These are phyloP conservation scores for Trametes hirsuta DNA, from an alignment of 1,284 basidiomycete genomes.

Conservation along the genomic window DNA sequence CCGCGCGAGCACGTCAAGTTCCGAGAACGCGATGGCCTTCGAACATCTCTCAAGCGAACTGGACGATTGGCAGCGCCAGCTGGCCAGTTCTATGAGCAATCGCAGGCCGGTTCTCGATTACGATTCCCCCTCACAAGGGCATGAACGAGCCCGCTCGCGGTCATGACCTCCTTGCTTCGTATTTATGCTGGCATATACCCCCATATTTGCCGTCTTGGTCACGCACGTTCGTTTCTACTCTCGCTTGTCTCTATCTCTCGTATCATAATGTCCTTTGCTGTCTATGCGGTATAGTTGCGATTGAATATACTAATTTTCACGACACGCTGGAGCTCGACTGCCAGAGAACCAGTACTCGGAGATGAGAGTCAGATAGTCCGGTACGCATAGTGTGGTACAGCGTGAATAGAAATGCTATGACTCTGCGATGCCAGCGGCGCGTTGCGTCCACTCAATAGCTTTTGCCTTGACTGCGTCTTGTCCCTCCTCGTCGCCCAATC, in stretches of 20 bases:
- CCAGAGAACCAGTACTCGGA: too few relatives aligned
- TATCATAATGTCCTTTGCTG: slow-evolving; percentile 39
- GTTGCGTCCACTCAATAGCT: slow-evolving; percentile 88
- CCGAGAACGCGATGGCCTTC: slow-evolving; percentile 76
- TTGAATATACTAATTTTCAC: slow-evolving; percentile 30
- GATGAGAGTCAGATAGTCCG: too few relatives aligned
- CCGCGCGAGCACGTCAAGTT: slow-evolving; percentile 75
- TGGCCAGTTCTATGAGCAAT: slow-evolving; percentile 74
- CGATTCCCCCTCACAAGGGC: slow-evolving; percentile 50
- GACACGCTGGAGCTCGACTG: background rate
- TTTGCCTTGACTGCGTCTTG: slow-evolving; percentile 82
- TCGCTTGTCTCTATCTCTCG: slow-evolving; percentile 48
- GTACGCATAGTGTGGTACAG: too few relatives aligned
- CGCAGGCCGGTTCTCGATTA: slow-evolving; percentile 73
- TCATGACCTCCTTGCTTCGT: slow-evolving; percentile 52
- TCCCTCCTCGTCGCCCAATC: slow-evolving; percentile 87
- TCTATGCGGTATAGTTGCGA: slow-evolving; percentile 29
- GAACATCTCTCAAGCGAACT: slow-evolving; percentile 77
- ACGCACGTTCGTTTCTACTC: slow-evolving; percentile 52
- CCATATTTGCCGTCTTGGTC: slow-evolving; percentile 29
- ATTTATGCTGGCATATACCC: slow-evolving; percentile 39
- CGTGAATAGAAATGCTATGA: slow-evolving; percentile 24
- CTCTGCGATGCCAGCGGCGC: slow-evolving; percentile 37
- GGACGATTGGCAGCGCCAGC: slow-evolving; percentile 82
- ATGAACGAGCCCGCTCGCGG: slow-evolving; percentile 66